These are phyloP conservation scores for Candida ulmi DNA, from an alignment of 805 yeast genomes.

Conservation along the genomic window DNA sequence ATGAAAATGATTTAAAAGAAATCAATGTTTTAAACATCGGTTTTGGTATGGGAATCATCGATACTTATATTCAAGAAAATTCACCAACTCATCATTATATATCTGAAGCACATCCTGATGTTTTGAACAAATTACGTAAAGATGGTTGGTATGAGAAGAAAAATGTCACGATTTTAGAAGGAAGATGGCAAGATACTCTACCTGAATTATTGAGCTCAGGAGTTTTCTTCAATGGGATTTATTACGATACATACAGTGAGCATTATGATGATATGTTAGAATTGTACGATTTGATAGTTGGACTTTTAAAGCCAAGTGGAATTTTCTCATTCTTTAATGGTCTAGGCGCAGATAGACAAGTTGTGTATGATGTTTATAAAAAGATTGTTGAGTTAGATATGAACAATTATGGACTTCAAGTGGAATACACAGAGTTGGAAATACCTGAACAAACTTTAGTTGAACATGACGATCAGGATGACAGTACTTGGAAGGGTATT, in stretches of 20 bases:
- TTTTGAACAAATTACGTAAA: slow-evolving; percentile 52
- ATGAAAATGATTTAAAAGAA: slow-evolving; percentile 29
- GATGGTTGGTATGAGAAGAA: slow-evolving; percentile 83
- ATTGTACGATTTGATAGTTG: slow-evolving; percentile 75
- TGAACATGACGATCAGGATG: slow-evolving; percentile 27
- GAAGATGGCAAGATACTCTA: slow-evolving; percentile 89
- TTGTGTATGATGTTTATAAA: slow-evolving; percentile 79
- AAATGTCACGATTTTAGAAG: slow-evolving; percentile 70
- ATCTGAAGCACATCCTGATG: slow-evolving; percentile 94
- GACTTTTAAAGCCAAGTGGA: slow-evolving; percentile 76
- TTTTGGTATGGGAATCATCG: slow-evolving; percentile 96
- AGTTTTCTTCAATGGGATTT: slow-evolving; percentile 82
- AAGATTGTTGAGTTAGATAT: slow-evolving; percentile 77
- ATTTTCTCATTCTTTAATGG: slow-evolving; percentile 91
- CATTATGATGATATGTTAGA: slow-evolving; percentile 87
- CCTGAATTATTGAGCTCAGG: slow-evolving; percentile 59
- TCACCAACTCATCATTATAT: slow-evolving; percentile 73
- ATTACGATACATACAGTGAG: slow-evolving; percentile 91
- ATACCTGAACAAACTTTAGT: slow-evolving; percentile 39
- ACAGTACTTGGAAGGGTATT: slow-evolving; percentile 56
- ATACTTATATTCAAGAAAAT: slow-evolving; percentile 57
- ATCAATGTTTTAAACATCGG: slow-evolving; percentile 75
- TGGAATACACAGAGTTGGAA: slow-evolving; percentile 44
- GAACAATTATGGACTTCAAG: slow-evolving; percentile 67
- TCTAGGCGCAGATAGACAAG: slow-evolving; percentile 70